Conservation (phyloP, 371 early-diverging fungal species). For the Rhizomucor miehei region DNA sequence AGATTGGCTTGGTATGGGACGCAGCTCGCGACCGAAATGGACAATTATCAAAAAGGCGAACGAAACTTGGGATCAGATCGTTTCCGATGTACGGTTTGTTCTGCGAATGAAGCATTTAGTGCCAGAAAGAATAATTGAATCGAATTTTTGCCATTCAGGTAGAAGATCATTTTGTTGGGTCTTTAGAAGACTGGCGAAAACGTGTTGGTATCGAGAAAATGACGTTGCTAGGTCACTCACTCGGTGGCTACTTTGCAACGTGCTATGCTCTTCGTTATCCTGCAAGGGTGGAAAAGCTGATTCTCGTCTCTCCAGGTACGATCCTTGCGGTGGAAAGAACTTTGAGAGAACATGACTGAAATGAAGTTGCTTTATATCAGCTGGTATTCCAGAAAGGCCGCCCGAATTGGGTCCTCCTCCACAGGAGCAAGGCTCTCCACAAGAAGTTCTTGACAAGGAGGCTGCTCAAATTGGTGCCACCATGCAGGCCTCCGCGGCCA, state of each 20-base stretch:
- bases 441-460: conserved; percentile 30
- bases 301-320: conserved; percentile 84
- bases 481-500: conserved; percentile 28
- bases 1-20: conserved; percentile 92
- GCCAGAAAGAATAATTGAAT: too few species aligned
- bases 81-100: conserved; percentile 35
- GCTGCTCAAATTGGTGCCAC: conserved; percentile 27
- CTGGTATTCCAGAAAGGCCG: conserved; percentile 57
- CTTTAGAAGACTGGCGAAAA: conserved; percentile 88
- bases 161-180: conserved; percentile 88
- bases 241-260: conserved; percentile 87
- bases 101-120: too few species aligned
- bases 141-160: conserved; percentile 43
- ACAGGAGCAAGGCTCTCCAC: conserved; percentile 19
- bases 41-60: conserved; percentile 29
- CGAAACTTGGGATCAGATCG: conserved; percentile 50
- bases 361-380: conserved; percentile 21
- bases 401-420: conserved; percentile 18
- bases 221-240: conserved; percentile 81
- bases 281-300: conserved; percentile 82
- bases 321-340: conserved; percentile 3
- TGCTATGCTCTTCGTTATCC: conserved; percentile 89
- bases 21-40: conserved; percentile 75
- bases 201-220: conserved; percentile 76
- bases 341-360: not conserved